phyloP scores from a whole-genome alignment of 2,329 filamentous ascomycete species.

The Alternaria ventricosa region DNA sequence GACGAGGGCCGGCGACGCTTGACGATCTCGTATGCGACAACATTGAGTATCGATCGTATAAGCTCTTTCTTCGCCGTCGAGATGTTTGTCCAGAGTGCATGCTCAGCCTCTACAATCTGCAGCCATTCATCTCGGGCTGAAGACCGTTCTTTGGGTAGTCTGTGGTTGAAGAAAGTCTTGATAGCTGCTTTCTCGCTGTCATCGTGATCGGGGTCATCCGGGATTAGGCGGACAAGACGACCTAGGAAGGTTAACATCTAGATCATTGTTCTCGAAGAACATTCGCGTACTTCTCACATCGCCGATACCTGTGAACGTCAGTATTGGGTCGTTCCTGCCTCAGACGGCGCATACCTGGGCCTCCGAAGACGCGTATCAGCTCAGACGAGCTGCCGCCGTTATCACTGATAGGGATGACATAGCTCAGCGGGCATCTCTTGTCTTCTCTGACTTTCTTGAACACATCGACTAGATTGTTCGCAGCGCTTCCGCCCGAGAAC shows the following conservation, averaged over 20 bases:
- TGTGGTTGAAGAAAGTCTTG: slow-evolving; percentile 85
- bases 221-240: slow-evolving; percentile 89
- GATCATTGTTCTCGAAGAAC: not conserved
- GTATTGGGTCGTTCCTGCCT: not conserved
- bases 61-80: slow-evolving; percentile 59
- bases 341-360: slow-evolving; percentile 68
- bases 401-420: slow-evolving; percentile 94
- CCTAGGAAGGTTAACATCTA: slow-evolving; percentile 57
- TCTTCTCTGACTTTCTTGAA: slow-evolving; percentile 69
- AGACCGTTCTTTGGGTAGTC: slow-evolving; percentile 68
- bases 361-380: slow-evolving; percentile 91
- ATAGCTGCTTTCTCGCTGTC: slow-evolving; percentile 69
- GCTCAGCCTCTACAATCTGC: slow-evolving; percentile 83
- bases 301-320: slow-evolving; percentile 61
- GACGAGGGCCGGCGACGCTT: slow-evolving; percentile 56
- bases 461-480: slow-evolving; percentile 91
- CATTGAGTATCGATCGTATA: slow-evolving; percentile 58
- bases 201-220: slow-evolving; percentile 62
- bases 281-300: slow-evolving; percentile 72
- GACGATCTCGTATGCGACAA: slow-evolving; percentile 58
- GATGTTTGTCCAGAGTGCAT: slow-evolving; percentile 71
- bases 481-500: slow-evolving; percentile 92
- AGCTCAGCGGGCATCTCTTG: slow-evolving; percentile 73
- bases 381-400: slow-evolving; percentile 95
- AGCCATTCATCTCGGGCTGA: slow-evolving; percentile 81